Evolutionary conservation across 192 early-diverging fungal species (phyloP).

Genomic region (Nowakowskiella sp.): DNA sequence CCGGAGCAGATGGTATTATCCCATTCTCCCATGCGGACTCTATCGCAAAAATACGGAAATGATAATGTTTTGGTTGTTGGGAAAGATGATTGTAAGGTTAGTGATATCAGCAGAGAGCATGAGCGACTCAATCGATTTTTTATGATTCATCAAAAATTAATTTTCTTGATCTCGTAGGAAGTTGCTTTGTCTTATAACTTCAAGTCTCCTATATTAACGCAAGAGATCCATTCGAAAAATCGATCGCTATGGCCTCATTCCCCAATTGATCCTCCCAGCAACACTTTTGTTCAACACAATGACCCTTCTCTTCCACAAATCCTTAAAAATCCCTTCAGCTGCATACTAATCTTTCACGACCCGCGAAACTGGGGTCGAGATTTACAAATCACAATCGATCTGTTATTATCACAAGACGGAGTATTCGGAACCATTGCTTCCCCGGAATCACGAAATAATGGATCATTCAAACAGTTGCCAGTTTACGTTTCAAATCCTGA

Average conservation of each 20-base stretch:
- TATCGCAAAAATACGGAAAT: conserved; percentile 52
- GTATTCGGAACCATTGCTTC: no score
- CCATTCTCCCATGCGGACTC: conserved; percentile 75
- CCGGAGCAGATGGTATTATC: conserved; percentile 59
- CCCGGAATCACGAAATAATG: no score
- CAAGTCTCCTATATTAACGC: conserved; percentile 50
- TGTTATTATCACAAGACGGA: conserved; percentile 46
- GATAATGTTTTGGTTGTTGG: conserved; percentile 69
- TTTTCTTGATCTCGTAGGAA: conserved; percentile 3
- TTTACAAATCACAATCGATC: conserved; percentile 69
- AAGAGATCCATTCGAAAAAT: conserved; percentile 60
- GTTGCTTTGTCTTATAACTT: conserved; percentile 61
- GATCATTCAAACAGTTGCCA: conserved; percentile 42
- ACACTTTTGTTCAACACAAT: background rate
- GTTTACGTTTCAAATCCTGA: conserved; percentile 50
- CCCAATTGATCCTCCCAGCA: background rate
- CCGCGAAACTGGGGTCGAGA: conserved; percentile 83
- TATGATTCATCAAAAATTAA: conserved; percentile 2
- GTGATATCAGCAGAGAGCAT: background rate
- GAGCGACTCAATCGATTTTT: no score
- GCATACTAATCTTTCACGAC: conserved; percentile 81
- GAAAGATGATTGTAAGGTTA: conserved; percentile 18
- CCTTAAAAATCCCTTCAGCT: conserved; percentile 45
- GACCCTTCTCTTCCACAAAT: conserved; percentile 8
- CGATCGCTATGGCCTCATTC: conserved; percentile 54